Evolutionary conservation across 192 early-diverging fungal species (phyloP), one percentile per base, ranked within the genome.

Genomic region (Coemansia sp.): DNA sequence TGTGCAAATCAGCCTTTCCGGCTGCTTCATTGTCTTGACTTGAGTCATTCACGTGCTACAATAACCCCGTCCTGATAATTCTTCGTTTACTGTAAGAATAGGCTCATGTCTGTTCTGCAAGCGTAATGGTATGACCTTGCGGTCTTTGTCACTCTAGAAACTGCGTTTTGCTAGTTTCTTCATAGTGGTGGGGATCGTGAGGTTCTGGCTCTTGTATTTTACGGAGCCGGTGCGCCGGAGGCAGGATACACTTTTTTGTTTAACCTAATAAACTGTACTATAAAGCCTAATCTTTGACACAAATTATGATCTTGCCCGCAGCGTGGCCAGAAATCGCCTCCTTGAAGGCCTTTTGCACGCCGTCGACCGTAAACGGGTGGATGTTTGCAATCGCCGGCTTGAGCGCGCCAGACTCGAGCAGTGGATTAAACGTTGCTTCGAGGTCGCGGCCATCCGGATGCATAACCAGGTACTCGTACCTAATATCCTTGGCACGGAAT

Each of bases 1-100:
- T 40, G 50, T 55, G 63, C 69, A 79, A 72, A 59, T 36, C 77
- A 73, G 71, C 77, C 60, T 62, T 63, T 37, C 57, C 26, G 59
- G 77, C 71, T 66, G 77, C 69, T 50, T 79, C 53, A 79, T 79
- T 74, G 77, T 74, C 68, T 59, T 60, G 62, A 74, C 59, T 67
- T 79, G 77, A 79, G 77, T 79, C 77, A 79, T 79, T 79, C 71
- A 67, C 66, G 64, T 70, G 77, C 77, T 60, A 79, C 42, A 79
- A 36, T 53, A 73, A 79, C 14, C 14, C 46, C 28, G 28, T 40
- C n/a, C 47, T 38, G 34, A 36, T 28, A 25, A 59, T 52, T 25
- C 58, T 59, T 59, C 58, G 58, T 59, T 52, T 22, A 51, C 19
- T 22, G 8, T 9, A 47, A 51, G 15, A 7, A 31, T 7, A 31